These are phyloP conservation scores for Aureobasidium lini DNA, from an alignment of 2,329 filamentous ascomycete genomes.

Conservation along the genomic window DNA sequence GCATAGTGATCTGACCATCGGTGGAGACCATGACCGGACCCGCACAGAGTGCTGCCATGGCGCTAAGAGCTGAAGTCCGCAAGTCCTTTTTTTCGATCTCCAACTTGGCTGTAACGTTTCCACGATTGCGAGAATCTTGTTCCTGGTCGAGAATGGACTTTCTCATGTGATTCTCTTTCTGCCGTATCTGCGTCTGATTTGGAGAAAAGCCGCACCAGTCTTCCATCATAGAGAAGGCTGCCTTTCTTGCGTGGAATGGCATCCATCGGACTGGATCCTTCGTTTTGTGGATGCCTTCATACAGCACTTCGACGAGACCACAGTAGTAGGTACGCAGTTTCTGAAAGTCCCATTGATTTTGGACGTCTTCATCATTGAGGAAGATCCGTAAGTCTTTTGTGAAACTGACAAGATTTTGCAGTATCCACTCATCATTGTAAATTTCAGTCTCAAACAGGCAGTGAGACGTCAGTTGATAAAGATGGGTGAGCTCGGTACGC, in stretches of 20 bases:
- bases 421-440: conserved; percentile 71
- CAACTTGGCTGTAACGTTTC: conserved; percentile 77
- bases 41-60: conserved; percentile 87
- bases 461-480: conserved; percentile 88
- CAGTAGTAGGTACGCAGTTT: conserved; percentile 89
- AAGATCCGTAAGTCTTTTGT: conserved; percentile 90
- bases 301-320: conserved; percentile 84
- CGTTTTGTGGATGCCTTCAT: conserved; percentile 80
- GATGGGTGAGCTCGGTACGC: conserved; percentile 89
- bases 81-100: conserved; percentile 96
- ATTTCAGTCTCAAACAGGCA: conserved; percentile 74
- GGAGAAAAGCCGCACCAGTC: conserved; percentile 98
- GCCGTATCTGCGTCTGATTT: conserved; percentile 74
- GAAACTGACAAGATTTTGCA: conserved; percentile 81
- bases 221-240: conserved; percentile 93
- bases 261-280: conserved; percentile 88
- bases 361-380: conserved; percentile 87
- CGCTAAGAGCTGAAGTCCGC: conserved; percentile 79
- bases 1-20: conserved; percentile 76
- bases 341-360: conserved; percentile 91
- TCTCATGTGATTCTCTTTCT: conserved; percentile 79
- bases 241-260: conserved; percentile 93
- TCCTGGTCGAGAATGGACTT: conserved; percentile 78
- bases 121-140: conserved; percentile 61
- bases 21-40: conserved; percentile 79